These are phyloP conservation scores for Lonicera japonica DNA, from an alignment of 129 eudicot species.

Conservation along the genomic window DNA sequence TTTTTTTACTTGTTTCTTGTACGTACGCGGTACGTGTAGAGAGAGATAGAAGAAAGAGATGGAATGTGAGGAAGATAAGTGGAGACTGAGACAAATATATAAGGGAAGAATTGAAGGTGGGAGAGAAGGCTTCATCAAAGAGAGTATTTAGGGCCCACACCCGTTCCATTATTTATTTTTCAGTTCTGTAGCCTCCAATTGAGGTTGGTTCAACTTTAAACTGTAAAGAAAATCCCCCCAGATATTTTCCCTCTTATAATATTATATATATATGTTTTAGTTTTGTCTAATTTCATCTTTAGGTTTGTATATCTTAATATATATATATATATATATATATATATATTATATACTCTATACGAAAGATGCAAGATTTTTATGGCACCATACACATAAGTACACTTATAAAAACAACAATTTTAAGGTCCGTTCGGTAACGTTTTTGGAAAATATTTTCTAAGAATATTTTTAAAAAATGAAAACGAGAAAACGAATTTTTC, in stretches of 20 bases:
- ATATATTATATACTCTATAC: too few relatives aligned
- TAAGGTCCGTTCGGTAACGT: too few relatives aligned
- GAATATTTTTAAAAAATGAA: too few relatives aligned
- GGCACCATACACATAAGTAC: too few relatives aligned
- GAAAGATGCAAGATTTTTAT: too few relatives aligned
- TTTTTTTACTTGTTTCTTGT: background rate
- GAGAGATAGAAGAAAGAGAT: slow-evolving; percentile 1
- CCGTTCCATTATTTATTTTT: background rate
- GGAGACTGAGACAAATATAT: slow-evolving; percentile 9
- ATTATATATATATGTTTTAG: too few relatives aligned
- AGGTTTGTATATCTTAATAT: too few relatives aligned
- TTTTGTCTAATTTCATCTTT: too few relatives aligned
- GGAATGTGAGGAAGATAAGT: slow-evolving; percentile 1
- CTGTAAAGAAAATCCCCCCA: background rate
- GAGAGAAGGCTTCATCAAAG: background rate
- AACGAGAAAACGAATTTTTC: too few relatives aligned
- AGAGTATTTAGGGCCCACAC: slow-evolving; percentile 6
- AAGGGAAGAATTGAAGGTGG: background rate
- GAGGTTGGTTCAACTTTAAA: background rate
- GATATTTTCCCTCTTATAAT: background rate
- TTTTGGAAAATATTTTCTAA: too few relatives aligned
- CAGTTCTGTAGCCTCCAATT: background rate
- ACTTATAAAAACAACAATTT: too few relatives aligned
- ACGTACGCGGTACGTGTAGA: background rate
- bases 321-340: too few relatives aligned